These are phyloP conservation scores for Hevea brasiliensis DNA, from an alignment of 345 rosid genomes.

Conservation along the genomic window DNA sequence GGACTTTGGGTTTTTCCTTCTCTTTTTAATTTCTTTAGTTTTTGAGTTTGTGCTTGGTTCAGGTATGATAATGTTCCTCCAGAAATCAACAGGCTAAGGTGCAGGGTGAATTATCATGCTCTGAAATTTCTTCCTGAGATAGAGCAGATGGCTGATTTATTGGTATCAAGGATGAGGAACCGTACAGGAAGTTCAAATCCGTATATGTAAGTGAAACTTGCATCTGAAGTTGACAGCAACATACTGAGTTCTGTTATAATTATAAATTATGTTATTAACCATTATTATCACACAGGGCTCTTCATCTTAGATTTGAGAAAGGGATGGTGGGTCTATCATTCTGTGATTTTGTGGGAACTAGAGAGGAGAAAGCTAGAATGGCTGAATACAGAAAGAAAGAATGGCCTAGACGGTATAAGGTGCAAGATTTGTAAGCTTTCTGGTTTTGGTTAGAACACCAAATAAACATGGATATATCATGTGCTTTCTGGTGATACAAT, in stretches of 20 bases:
- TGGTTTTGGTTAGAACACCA: constrained; percentile 13
- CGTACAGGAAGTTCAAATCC: constrained; percentile 88
- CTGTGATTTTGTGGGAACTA: constrained; percentile 96
- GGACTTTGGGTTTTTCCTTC: constrained; percentile 7
- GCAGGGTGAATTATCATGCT: constrained; percentile 99
- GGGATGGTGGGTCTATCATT: constrained; percentile 99
- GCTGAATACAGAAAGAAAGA: constrained; percentile 92
- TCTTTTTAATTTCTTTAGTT: constrained; percentile 12
- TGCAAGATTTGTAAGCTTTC: constrained; percentile 27
- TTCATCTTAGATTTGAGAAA: constrained; percentile 99
- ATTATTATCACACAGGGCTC: constrained; percentile 67
- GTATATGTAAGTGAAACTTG: constrained; percentile 62
- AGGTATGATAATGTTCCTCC: constrained; percentile 97
- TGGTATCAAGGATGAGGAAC: constrained; percentile 91
- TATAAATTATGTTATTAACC: constrained; percentile 12
- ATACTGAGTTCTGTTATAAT: constrained; percentile 7
- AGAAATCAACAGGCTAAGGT: constrained; percentile 96
- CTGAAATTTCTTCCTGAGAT: constrained; percentile 92
- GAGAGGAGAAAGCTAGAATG: constrained; percentile 96
- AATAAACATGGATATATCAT: constrained; percentile 9
- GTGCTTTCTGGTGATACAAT: constrained; percentile 16
- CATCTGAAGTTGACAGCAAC: constrained; percentile 20
- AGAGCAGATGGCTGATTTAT: constrained; percentile 85
- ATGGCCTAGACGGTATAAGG: constrained; percentile 99
- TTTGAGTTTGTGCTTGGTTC: constrained; percentile 25